Evolutionary conservation across 2,329 filamentous ascomycete genomes (phyloP), one percentile per base, ranked within the genome.

Genomic region (Exophiala sideris): DNA sequence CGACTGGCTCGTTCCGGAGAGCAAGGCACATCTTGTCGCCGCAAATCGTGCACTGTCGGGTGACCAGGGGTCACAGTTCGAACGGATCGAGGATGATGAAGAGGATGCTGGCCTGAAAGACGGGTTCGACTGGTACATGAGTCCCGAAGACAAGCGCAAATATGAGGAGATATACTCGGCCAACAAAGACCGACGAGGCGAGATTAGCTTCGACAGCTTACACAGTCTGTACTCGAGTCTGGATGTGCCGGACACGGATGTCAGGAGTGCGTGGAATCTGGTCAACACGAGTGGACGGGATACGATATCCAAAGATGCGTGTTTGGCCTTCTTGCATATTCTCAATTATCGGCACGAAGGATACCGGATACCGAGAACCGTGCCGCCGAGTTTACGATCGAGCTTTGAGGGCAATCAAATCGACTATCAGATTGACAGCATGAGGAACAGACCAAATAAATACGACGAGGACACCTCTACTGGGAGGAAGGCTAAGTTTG

Each of bases 91-190:
- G 50, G 75, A 77, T 54, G 88, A 91, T 64, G 83, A 86, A 61
- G 91, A 96, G 64, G 84, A 86, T 3, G 83, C 85, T 1, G 91
- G 91, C 1, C 78, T 99, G 59, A 95, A 95, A 70, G 91, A 96
- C 72, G 92, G 92, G 10, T 99, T 99, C 71, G 94, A 99, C 71
- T 99, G 94, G 94, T 99, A 99, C 76, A 99, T 99, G 90, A 91
- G 85, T 56, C 94, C 94, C 0, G 73, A 78, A 29, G 91, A 99
- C 74, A 95, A 95, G 74, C 70, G 83, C 61, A 97, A 96, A 73
- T 99, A 99, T 75, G 91, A 96, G 73, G 89, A 92, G 65, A 99
- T 99, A 73, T 99, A 97, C 74, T 88, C 87, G 61, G 91, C 95
- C 66, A 95, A 91, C 74, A 84, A 91, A 57, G 89, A 95, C 71